phyloP scores from a whole-genome alignment of 179 eudicot species.

The Vitellaria paradoxa region DNA sequence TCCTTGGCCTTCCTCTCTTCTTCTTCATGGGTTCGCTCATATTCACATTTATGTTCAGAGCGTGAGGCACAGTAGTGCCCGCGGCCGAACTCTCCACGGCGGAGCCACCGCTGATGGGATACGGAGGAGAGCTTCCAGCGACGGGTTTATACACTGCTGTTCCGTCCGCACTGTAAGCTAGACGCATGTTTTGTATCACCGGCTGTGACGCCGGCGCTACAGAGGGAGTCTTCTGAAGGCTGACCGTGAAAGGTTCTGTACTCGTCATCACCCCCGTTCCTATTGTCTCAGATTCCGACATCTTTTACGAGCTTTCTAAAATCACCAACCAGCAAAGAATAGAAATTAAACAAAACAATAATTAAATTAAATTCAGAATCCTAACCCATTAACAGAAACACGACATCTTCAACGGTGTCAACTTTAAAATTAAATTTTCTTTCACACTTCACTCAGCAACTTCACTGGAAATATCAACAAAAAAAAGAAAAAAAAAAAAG shows the following conservation, averaged over 20 bases:
- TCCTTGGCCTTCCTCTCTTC: constrained; percentile 74
- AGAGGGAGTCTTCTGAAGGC: constrained; percentile 15
- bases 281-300: constrained; percentile 44
- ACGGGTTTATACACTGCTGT: constrained; percentile 30
- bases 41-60: constrained; percentile 14
- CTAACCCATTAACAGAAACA: background rate
- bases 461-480: background rate
- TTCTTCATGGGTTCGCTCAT: constrained; percentile 30
- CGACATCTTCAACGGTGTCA: constrained; percentile 17
- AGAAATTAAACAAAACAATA: background rate
- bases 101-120: constrained; percentile 15
- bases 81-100: background rate
- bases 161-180: constrained; percentile 32
- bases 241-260: constrained; percentile 12
- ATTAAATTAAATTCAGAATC: background rate
- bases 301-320: constrained; percentile 4
- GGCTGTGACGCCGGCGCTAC: constrained; percentile 23
- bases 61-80: constrained; percentile 13
- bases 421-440: constrained; percentile 6
- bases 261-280: constrained; percentile 13
- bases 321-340: background rate
- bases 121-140: constrained; percentile 22
- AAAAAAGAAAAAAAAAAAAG: background rate
- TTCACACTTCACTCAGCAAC: background rate
- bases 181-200: constrained; percentile 34